Evolutionary conservation across 78 protist genomes (phyloP), one percentile per base, ranked within the genome.

Genomic region (Polysphondylium violaceum): DNA sequence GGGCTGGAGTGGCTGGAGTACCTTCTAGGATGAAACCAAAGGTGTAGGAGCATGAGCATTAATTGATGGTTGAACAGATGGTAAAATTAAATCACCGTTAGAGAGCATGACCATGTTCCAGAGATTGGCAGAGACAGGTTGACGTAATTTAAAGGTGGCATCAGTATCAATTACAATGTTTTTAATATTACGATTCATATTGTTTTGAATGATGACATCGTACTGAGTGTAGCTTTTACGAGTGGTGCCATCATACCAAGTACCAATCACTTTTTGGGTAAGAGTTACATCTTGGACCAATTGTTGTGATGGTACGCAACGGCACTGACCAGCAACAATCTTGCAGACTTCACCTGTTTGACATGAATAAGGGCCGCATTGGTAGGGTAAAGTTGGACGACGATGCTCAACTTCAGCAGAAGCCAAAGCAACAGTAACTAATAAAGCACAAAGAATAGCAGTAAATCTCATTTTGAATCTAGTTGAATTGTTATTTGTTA

Each of bases 11-110:
- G n/a, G n/a, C n/a, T n/a, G n/a, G 55, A 16, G 65, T 2, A 51
- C 78, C 78, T 53, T 72, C 78, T 1, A 72, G 12, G 6, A 72
- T 72, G 27, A 72, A 72, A 51, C 65, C 65, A 72, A 72, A 72
- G 2, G 78, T 72, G 59, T 72, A 72, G 0, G 78, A 5, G 58
- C 74, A 59, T 64, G 41, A 0, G 61, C n/a, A 29, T 63, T 63
- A 33, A 77, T 64, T 65, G 73, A 65, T 1, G 33, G 19, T 77
- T 55, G 68, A 23, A n/a, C 2, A 0, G 63, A 31, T 73, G 79
- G 79, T 14, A 72, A 36, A 21, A n/a, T 27, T 17, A 72, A 36
- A 6, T 47, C 60, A 6, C 65, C 67, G 17, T 55, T 73, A 17
- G 40, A 51, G 16, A 51, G 23, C 25, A 36, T 60, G 0, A 38